Conservation (phyloP, 768 basidiomycete species). For the Neoboletus brunneissimus region DNA sequence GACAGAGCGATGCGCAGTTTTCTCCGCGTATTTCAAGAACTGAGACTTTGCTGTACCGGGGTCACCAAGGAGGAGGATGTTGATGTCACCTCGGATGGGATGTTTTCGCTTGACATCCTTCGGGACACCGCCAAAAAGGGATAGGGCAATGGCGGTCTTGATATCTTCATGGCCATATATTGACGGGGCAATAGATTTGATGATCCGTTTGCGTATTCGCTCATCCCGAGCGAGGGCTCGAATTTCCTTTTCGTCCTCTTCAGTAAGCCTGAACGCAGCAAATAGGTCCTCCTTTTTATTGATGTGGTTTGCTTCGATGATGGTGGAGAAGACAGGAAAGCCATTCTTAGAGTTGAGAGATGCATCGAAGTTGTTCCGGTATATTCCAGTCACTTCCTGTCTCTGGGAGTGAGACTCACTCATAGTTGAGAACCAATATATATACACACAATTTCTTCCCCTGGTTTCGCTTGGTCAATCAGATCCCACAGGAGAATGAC, state of each 20-base stretch:
- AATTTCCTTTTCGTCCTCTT: constrained; percentile 95
- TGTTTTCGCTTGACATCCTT: constrained; percentile 98
- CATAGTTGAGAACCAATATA: not conserved
- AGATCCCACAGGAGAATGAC: constrained; percentile 97
- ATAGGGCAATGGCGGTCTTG: constrained; percentile 94
- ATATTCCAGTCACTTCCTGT: constrained; percentile 96
- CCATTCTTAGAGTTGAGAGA: constrained; percentile 98
- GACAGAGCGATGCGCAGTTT: constrained; percentile 96
- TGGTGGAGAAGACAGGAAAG: constrained; percentile 98
- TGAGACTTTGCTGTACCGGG: constrained; percentile 99
- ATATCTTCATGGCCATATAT: constrained; percentile 99
- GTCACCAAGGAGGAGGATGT: constrained; percentile 92
- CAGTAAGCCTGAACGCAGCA: constrained; percentile 95
- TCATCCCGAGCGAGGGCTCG: constrained; percentile 84
- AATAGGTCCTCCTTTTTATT: constrained; percentile 99
- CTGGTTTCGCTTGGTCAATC: constrained; percentile 97
- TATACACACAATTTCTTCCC: constrained; percentile 87
- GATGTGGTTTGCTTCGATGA: constrained; percentile 97
- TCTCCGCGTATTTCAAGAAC: constrained; percentile 98
- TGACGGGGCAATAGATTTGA: constrained; percentile 98
- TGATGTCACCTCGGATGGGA: constrained; percentile 96
- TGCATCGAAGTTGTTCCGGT: constrained; percentile 98
- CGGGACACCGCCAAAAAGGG: constrained; percentile 88
- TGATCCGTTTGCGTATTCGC: constrained; percentile 93
- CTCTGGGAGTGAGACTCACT: constrained; percentile 7